Conservation (phyloP, 2,329 filamentous ascomycete genomes). For the Orbilia javanica region DNA sequence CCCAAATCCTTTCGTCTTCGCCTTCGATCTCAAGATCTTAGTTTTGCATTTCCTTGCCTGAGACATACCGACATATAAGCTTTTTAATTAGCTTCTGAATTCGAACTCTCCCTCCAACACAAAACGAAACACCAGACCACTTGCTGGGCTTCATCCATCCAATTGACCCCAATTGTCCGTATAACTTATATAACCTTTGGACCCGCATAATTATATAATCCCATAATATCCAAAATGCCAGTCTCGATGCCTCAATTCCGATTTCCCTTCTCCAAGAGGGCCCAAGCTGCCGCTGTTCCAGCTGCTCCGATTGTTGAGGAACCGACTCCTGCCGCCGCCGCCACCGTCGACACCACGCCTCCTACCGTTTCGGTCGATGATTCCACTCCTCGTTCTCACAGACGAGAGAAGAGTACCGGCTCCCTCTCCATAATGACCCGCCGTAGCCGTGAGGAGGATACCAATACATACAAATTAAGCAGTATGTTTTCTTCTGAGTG, state of each 20-base stretch:
- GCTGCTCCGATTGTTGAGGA: conserved; percentile 27
- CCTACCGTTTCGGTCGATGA: conserved; percentile 23
- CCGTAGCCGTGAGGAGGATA: conserved; percentile 59
- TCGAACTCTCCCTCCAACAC: conserved; percentile 38
- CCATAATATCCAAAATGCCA: conserved; percentile 50
- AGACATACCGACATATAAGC: conserved; percentile 48
- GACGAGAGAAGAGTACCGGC: conserved; percentile 50
- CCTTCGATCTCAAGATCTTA: conserved; percentile 16
- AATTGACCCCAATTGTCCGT: conserved; percentile 9
- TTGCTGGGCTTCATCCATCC: not conserved
- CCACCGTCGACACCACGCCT: not conserved
- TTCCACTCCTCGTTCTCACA: conserved; percentile 38
- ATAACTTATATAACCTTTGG: conserved; percentile 3
- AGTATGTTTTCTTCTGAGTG: conserved; percentile 50
- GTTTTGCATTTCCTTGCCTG: not conserved
- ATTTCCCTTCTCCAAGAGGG: conserved; percentile 54
- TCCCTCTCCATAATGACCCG: conserved; percentile 52
- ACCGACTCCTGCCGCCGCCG: not conserved
- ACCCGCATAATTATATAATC: not conserved
- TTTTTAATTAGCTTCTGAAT: conserved; percentile 35
- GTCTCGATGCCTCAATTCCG: conserved; percentile 57
- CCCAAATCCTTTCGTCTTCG: not conserved
- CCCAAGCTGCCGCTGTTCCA: conserved; percentile 20
- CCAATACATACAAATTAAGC: conserved; percentile 61
- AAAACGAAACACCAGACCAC: not conserved